phyloP scores from a whole-genome alignment of 371 early-diverging fungal species.

The Coemansia sp. region DNA sequence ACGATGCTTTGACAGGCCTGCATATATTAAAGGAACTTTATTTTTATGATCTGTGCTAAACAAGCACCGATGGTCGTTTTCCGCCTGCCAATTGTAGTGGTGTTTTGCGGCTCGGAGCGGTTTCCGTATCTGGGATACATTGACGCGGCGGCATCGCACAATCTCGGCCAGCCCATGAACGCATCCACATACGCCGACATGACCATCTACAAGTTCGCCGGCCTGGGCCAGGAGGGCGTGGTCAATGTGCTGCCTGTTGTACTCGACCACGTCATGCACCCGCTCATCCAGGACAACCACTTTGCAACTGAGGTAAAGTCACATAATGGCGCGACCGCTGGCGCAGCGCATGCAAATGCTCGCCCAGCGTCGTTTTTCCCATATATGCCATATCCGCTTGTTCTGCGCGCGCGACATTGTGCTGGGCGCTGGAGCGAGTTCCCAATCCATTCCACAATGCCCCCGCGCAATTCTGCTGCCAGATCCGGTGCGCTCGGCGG shows the following conservation, averaged over 20 bases:
- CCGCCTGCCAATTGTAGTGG: constrained; percentile 46
- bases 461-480: too few species aligned
- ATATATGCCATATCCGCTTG: constrained; percentile 8
- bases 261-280: constrained; percentile 74
- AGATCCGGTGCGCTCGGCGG: background rate
- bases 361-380: constrained; percentile 7
- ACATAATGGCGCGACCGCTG: background rate
- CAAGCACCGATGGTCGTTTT: background rate
- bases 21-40: constrained; percentile 15
- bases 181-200: constrained; percentile 65
- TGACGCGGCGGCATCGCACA: constrained; percentile 69
- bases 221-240: constrained; percentile 64
- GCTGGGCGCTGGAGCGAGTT: background rate
- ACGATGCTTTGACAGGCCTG: constrained; percentile 8
- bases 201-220: constrained; percentile 70
- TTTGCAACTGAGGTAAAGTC: constrained; percentile 64
- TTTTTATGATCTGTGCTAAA: constrained; percentile 1
- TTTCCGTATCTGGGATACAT: constrained; percentile 72
- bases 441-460: constrained; percentile 1
- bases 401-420: constrained; percentile 1
- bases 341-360: background rate
- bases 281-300: constrained; percentile 64
- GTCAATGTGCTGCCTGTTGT: constrained; percentile 63
- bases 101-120: constrained; percentile 73
- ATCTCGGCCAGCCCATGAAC: constrained; percentile 74